Percentiles rank a stretch among this genome's conserved stretches.
Evolutionary conservation across 768 basidiomycete genomes (phyloP).

Genomic region (Lyophyllum decastes): DNA sequence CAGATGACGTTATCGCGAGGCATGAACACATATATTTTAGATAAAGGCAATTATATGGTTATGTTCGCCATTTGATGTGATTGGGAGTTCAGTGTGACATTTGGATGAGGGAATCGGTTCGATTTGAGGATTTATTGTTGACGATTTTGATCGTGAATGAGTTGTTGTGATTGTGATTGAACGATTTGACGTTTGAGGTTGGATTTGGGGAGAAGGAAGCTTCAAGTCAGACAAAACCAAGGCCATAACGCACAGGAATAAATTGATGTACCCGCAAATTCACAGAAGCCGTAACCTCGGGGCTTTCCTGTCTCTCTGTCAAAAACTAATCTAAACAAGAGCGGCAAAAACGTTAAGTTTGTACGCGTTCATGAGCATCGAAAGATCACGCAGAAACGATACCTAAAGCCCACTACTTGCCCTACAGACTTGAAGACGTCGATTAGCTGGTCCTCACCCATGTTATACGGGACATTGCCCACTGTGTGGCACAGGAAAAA

Average conservation of each 20-base stretch:
- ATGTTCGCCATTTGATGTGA: neutral
- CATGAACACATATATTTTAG: slow-evolving; percentile 9
- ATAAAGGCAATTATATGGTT: neutral
- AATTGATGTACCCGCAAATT: slow-evolving; percentile 79
- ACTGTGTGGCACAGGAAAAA: slow-evolving; percentile 42
- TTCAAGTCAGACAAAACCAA: slow-evolving; percentile 37
- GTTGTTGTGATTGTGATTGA: neutral
- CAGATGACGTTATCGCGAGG: slow-evolving; percentile 6
- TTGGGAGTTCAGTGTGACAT: slow-evolving; percentile 3
- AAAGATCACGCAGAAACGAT: slow-evolving; percentile 14
- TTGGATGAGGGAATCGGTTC: neutral
- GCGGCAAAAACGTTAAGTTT: slow-evolving; percentile 10
- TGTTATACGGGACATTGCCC: slow-evolving; percentile 89
- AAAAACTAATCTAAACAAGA: slow-evolving; percentile 68
- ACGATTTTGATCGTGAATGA: slow-evolving; percentile 1
- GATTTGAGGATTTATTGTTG: neutral
- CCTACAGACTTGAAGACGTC: slow-evolving; percentile 89
- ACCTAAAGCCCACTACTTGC: slow-evolving; percentile 89
- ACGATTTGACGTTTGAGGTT: slow-evolving; percentile 12
- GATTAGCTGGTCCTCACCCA: slow-evolving; percentile 87
- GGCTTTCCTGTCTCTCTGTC: slow-evolving; percentile 95
- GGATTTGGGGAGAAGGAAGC: slow-evolving; percentile 18
- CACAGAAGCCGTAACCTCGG: slow-evolving; percentile 92
- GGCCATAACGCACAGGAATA: slow-evolving; percentile 26
- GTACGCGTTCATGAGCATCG: neutral